A percentile compares a stretch with the other conserved stretches of the same genome.
phyloP scores from a whole-genome alignment of 2,329 filamentous ascomycete species.

The Akanthomyces dipterigenus region DNA sequence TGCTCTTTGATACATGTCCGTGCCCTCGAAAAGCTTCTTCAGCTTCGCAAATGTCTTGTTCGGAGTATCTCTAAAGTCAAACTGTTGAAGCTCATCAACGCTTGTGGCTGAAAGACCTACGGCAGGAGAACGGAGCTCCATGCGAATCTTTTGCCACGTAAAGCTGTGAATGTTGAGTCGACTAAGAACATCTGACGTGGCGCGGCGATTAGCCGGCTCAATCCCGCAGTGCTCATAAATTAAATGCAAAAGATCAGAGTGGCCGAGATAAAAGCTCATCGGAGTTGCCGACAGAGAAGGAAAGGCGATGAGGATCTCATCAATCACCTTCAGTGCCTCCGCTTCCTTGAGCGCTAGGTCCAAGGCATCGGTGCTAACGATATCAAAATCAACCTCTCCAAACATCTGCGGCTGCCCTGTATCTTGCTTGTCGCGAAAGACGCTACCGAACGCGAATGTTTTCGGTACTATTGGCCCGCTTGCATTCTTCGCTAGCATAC shows the following conservation, averaged over 20 bases:
- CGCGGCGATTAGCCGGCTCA: conserved; percentile 56
- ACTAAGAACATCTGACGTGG: conserved; percentile 76
- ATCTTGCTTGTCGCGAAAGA: conserved; percentile 72
- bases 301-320: conserved; percentile 79
- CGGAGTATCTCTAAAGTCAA: conserved; percentile 71
- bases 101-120: conserved; percentile 83
- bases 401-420: conserved; percentile 77
- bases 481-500: conserved; percentile 67
- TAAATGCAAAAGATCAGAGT: conserved; percentile 75
- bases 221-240: conserved; percentile 91
- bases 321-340: conserved; percentile 87
- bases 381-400: conserved; percentile 93
- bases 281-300: conserved; percentile 63
- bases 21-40: conserved; percentile 54
- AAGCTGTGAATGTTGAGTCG: conserved; percentile 76
- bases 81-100: conserved; percentile 80
- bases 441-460: conserved; percentile 79
- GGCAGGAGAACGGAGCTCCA: conserved; percentile 71
- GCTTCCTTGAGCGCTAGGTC: conserved; percentile 88
- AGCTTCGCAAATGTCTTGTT: conserved; percentile 52
- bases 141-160: conserved; percentile 77
- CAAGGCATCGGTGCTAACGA: conserved; percentile 74
- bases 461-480: conserved; percentile 59
- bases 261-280: conserved; percentile 88
- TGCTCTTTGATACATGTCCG: conserved; percentile 65